A percentile compares a stretch with the other conserved stretches of the same genome.
These are phyloP conservation scores for Condylostoma magnum DNA, from an alignment of 169 alveolate genomes.

Conservation along the genomic window DNA sequence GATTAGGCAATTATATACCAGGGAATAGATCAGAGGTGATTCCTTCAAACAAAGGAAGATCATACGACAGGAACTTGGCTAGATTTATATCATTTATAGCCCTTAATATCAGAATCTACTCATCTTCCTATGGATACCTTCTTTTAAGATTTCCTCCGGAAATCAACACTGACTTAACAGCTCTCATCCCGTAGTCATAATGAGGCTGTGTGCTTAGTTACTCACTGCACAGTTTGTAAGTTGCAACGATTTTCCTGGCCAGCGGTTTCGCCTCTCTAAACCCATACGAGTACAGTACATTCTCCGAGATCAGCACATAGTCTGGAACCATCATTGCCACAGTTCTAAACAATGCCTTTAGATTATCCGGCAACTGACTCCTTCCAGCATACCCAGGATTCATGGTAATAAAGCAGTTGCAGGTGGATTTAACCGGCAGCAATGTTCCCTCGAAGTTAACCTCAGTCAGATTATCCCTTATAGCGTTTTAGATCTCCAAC, in stretches of 20 bases:
- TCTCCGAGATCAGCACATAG: conserved; percentile 80
- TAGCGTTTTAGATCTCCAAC: conserved; percentile 70
- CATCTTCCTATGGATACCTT: conserved; percentile 66
- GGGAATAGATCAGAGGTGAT: conserved; percentile 74
- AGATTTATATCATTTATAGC: conserved; percentile 70
- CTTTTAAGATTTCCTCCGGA: conserved; percentile 85
- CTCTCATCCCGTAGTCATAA: conserved; percentile 90
- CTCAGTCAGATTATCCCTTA: conserved; percentile 69
- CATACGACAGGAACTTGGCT: conserved; percentile 69
- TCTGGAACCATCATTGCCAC: conserved; percentile 91
- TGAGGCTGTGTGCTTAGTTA: conserved; percentile 78
- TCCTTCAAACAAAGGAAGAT: conserved; percentile 77
- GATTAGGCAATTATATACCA: conserved; percentile 50
- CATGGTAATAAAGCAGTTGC: conserved; percentile 84
- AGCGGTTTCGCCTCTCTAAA: conserved; percentile 78
- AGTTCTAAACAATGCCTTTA: conserved; percentile 81
- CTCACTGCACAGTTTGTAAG: conserved; percentile 84
- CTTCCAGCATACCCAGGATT: conserved; percentile 90
- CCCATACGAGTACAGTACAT: conserved; percentile 82
- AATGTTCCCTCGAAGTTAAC: conserved; percentile 86
- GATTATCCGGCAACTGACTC: conserved; percentile 82
- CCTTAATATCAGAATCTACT: conserved; percentile 70
- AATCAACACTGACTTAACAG: conserved; percentile 84
- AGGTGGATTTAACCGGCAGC: conserved; percentile 66
- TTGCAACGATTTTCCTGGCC: conserved; percentile 80